These are phyloP conservation scores for Pholiota conissans DNA, from an alignment of 768 basidiomycete species.

Conservation along the genomic window DNA sequence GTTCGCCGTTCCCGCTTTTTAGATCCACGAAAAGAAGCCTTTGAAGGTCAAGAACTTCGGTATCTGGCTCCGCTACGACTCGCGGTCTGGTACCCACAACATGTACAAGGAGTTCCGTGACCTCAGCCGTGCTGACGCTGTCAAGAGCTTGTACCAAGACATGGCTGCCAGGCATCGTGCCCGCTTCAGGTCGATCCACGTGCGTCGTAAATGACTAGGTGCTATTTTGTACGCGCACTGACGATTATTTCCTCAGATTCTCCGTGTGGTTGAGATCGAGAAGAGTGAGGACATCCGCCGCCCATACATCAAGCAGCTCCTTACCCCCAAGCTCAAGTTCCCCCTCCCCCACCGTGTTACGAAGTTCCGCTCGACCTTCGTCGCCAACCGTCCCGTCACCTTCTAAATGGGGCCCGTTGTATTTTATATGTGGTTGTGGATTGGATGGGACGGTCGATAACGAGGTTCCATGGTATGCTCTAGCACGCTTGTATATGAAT, in stretches of 20 bases:
- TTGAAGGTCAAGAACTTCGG: slow-evolving; percentile 99
- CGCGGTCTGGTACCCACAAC: slow-evolving; percentile 99
- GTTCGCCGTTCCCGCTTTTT: slow-evolving; percentile 32
- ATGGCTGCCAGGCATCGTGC: slow-evolving; percentile 99
- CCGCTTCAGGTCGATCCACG: slow-evolving; percentile 98
- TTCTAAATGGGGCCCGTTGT: slow-evolving; percentile 43
- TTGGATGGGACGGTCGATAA: not conserved
- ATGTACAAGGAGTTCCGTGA: slow-evolving; percentile 99
- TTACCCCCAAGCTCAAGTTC: slow-evolving; percentile 91
- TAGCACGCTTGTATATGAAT: slow-evolving; percentile 1
- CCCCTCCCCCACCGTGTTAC: slow-evolving; percentile 89
- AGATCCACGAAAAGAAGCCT: slow-evolving; percentile 98
- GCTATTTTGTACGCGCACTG: not conserved
- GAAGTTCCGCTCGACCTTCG: slow-evolving; percentile 80
- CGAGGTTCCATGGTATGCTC: slow-evolving; percentile 6
- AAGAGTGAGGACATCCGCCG: slow-evolving; percentile 91
- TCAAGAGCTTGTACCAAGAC: slow-evolving; percentile 97
- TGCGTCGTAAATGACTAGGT: slow-evolving; percentile 35
- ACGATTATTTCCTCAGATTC: slow-evolving; percentile 56
- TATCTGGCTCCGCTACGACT: slow-evolving; percentile 99
- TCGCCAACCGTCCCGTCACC: slow-evolving; percentile 74
- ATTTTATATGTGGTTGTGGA: slow-evolving; percentile 2
- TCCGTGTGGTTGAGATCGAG: slow-evolving; percentile 95
- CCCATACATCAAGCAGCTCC: slow-evolving; percentile 97
- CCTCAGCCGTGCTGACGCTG: slow-evolving; percentile 90